Evolutionary conservation across 257 asterid genomes (phyloP).

Genomic region (Eucommia ulmoides): DNA sequence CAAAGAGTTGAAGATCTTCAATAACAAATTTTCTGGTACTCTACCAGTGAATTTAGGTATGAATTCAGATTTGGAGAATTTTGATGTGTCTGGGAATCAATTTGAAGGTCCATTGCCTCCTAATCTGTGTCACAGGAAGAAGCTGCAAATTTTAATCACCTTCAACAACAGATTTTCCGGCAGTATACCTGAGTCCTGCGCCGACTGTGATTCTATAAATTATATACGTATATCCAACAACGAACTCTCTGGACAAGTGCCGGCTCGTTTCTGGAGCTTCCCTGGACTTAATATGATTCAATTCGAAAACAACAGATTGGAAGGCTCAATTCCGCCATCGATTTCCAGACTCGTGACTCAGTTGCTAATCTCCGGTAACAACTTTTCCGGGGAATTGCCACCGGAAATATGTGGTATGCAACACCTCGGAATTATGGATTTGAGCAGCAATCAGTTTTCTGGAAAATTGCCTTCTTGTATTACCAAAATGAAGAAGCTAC

Average conservation of each 20-base stretch:
- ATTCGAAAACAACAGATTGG: conserved; percentile 37
- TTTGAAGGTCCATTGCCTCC: conserved; percentile 63
- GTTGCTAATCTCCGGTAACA: conserved; percentile 42
- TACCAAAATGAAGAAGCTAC: conserved; percentile 26
- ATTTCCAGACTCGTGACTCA: conserved; percentile 27
- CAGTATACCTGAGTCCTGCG: conserved; percentile 46
- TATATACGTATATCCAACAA: conserved; percentile 42
- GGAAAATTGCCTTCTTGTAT: conserved; percentile 65
- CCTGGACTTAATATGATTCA: conserved; percentile 31
- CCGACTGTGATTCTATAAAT: conserved; percentile 42
- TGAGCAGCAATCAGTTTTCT: conserved; percentile 37
- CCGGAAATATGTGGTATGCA: conserved; percentile 29
- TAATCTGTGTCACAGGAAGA: conserved; percentile 37
- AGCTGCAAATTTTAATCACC: conserved; percentile 24
- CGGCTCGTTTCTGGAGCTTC: conserved; percentile 55
- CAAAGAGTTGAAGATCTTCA: conserved; percentile 36
- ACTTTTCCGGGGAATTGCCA: conserved; percentile 47
- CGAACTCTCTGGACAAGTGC: conserved; percentile 39
- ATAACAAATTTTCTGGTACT: conserved; percentile 48
- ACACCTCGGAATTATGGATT: conserved; percentile 33
- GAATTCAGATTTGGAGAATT: conserved; percentile 44
- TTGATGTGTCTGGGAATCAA: conserved; percentile 55
- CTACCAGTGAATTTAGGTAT: conserved; percentile 47
- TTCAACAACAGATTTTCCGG: conserved; percentile 57
- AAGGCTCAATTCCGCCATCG: conserved; percentile 48